Evolutionary conservation across 352 stramenopile genomes (phyloP), one percentile per base, ranked within the genome.

Genomic region (Plasmopara halstedii): DNA sequence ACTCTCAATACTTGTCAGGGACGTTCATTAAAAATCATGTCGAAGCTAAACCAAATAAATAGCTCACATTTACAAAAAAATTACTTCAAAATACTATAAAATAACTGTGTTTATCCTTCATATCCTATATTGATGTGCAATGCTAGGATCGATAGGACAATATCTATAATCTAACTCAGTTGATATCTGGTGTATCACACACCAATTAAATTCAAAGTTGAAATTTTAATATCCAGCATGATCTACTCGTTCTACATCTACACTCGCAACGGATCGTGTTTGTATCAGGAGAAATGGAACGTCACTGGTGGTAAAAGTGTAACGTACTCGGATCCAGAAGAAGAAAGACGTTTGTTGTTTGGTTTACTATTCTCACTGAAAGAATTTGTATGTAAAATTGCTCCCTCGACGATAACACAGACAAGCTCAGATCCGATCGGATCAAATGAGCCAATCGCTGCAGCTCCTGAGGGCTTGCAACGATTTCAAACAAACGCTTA

Each of bases 201-300:
- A n/a, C n/a, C n/a, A n/a, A n/a, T n/a, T n/a, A n/a, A n/a, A n/a
- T n/a, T n/a, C n/a, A n/a, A n/a, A n/a, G n/a, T n/a, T n/a, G n/a
- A n/a, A n/a, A n/a, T n/a, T n/a, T n/a, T n/a, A n/a, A n/a, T n/a
- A n/a, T n/a, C 25, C 34, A 14, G 31, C 27, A 93, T 90, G 83
- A 94, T 97, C 63, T 97, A 79, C 85, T 94, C 87, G 50, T 79
- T 97, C 29, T 93, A 91, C 63, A 94, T 96, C 65, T 97, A 95
- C 74, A 90, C 89, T 56, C 81, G 88, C 31, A 76, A 61, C 26
- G 86, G 88, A 25, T 68, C 78, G 50, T 96, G 88, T 62, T 64
- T 97, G 46, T 95, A 89, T 66, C 83, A 96, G 48, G 73, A 94
- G 59, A 93, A 95, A 52, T 97, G 88, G 88, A 79, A 86, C 41